Evolutionary conservation across 2,329 filamentous ascomycete species (phyloP).

Genomic region (Penicillium sp.): DNA sequence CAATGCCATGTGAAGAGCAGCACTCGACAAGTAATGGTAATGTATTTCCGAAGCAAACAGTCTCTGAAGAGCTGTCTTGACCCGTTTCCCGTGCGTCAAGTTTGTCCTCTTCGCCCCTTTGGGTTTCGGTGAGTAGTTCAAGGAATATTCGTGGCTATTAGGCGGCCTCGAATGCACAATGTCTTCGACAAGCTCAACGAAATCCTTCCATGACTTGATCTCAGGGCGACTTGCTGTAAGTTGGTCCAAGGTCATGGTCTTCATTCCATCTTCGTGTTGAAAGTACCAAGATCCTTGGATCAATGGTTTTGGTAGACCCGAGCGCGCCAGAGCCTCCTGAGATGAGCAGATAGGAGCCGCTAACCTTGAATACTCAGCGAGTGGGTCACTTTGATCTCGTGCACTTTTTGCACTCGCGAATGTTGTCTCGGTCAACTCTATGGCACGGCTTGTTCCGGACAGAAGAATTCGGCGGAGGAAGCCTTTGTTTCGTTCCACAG

Average conservation of each 20-base stretch:
- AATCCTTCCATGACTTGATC: constrained; percentile 35
- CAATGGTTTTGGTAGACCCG: constrained; percentile 25
- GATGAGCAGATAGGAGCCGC: constrained; percentile 34
- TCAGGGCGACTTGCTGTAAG: constrained; percentile 18
- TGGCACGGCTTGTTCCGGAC: constrained; percentile 35
- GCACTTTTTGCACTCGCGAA: constrained; percentile 26
- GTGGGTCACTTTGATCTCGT: constrained; percentile 30
- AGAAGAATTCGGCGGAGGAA: constrained; percentile 36
- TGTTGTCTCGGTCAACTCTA: constrained; percentile 32
- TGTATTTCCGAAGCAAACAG: constrained; percentile 37
- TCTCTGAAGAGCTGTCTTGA: constrained; percentile 27
- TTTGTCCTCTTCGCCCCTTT: neutral
- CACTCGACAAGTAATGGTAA: constrained; percentile 38
- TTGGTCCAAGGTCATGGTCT: constrained; percentile 9
- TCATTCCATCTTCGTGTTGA: neutral
- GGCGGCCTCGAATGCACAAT: constrained; percentile 30
- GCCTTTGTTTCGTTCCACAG: constrained; percentile 32
- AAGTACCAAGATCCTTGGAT: constrained; percentile 35
- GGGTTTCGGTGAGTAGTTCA: neutral
- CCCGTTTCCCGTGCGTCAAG: constrained; percentile 7
- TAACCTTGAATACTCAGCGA: constrained; percentile 30
- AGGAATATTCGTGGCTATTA: neutral
- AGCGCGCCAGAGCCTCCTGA: constrained; percentile 22
- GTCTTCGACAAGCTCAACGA: constrained; percentile 42
- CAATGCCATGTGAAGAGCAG: constrained; percentile 45